phyloP scores from a whole-genome alignment of 1,139 yeast species.

The Nakaseomyces sp. region DNA sequence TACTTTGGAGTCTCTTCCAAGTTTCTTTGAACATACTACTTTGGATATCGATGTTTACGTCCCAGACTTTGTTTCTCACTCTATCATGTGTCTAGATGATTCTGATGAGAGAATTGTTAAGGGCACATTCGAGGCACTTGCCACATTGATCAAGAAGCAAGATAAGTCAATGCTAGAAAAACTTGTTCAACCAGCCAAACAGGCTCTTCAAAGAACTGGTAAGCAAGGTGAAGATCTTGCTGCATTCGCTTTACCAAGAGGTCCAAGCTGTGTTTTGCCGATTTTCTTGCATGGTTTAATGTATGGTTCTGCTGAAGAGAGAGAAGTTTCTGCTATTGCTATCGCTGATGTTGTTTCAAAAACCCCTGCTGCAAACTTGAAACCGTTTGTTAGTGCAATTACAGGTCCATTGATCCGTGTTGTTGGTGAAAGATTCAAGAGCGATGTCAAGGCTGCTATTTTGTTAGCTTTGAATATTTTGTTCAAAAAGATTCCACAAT shows the following conservation, averaged over 20 bases:
- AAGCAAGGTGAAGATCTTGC: constrained; percentile 51
- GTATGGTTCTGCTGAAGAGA: constrained; percentile 81
- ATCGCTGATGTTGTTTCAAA: constrained; percentile 82
- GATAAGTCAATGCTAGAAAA: constrained; percentile 67
- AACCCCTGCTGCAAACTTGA: constrained; percentile 73
- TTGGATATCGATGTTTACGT: constrained; percentile 68
- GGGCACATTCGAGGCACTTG: constrained; percentile 61
- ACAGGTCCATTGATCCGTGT: constrained; percentile 98
- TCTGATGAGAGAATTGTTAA: constrained; percentile 53
- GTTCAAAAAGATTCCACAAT: constrained; percentile 77
- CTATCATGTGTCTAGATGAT: constrained; percentile 69
- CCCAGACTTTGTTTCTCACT: constrained; percentile 64
- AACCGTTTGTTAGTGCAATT: constrained; percentile 83
- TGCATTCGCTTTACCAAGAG: constrained; percentile 71
- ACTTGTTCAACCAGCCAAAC: constrained; percentile 69
- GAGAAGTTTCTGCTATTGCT: constrained; percentile 80
- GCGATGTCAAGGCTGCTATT: constrained; percentile 89
- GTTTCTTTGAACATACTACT: constrained; percentile 55
- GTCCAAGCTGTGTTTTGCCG: constrained; percentile 83
- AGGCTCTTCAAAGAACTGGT: constrained; percentile 63
- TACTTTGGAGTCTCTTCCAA: constrained; percentile 60
- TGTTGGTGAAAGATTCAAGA: constrained; percentile 86
- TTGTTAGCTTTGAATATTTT: constrained; percentile 72
- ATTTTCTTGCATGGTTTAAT: constrained; percentile 89
- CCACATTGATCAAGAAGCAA: constrained; percentile 59